Evolutionary conservation across 257 asterid genomes (phyloP).

Genomic region (Nyctanthes arbortristis): DNA sequence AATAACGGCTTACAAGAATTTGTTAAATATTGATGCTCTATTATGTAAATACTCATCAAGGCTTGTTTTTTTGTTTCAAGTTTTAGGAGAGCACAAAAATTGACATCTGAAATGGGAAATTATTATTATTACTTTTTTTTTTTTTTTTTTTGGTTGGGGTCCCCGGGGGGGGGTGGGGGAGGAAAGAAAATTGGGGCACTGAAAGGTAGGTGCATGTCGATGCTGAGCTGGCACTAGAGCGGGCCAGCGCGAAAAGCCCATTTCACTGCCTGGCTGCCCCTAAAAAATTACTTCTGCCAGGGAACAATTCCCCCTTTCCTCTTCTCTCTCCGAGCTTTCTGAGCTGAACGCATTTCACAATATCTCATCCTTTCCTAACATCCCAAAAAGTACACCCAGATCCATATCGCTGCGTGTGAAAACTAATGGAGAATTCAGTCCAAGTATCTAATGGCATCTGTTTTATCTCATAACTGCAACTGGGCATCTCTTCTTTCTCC

Average conservation of each 20-base stretch:
- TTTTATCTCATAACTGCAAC: not conserved
- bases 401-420: not conserved
- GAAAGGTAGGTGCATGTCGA: constrained; percentile 16
- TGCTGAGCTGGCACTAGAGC: constrained; percentile 26
- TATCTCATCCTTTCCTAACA: not conserved
- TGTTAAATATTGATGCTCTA: no score
- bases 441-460: not conserved
- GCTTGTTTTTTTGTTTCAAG: no score
- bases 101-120: no score
- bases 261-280: constrained; percentile 43
- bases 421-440: not conserved
- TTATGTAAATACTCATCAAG: no score
- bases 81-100: no score
- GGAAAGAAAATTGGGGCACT: no score
- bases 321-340: constrained; percentile 18
- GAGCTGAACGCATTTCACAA: constrained; percentile 11
- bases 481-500: not conserved
- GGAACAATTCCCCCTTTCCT: constrained; percentile 24
- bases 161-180: no score
- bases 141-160: no score
- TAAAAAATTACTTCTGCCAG: constrained; percentile 43
- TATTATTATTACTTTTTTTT: no score
- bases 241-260: constrained; percentile 22
- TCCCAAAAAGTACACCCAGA: not conserved
- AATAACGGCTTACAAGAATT: no score